A percentile compares a stretch with the other conserved stretches of the same genome.
Conservation (phyloP, 192 early-diverging fungal species). For the Lobosporangium transversale region DNA sequence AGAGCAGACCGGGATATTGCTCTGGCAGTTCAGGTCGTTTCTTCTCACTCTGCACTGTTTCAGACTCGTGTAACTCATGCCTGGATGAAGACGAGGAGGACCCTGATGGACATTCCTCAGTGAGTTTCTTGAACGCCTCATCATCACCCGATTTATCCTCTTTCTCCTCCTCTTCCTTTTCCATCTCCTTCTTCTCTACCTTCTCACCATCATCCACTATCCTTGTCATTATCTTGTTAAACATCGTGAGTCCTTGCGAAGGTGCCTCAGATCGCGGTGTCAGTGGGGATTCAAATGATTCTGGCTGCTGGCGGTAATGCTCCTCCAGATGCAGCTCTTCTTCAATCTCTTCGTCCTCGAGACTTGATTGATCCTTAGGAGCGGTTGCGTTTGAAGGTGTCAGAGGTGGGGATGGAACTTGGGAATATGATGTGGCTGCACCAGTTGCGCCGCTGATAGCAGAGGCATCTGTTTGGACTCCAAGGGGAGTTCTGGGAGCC, state of each 20-base stretch:
- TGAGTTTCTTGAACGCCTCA: constrained; percentile 5
- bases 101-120: not conserved
- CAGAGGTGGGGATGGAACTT: constrained; percentile 44
- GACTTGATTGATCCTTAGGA: not conserved
- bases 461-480: constrained; percentile 7
- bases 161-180: not conserved
- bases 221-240: not conserved
- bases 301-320: not conserved
- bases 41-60: not conserved
- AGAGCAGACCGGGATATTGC: constrained; percentile 25
- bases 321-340: not conserved
- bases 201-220: not conserved
- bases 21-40: constrained; percentile 4
- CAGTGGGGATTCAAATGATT: not conserved
- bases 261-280: constrained; percentile 18
- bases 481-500: constrained; percentile 2
- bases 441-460: not conserved
- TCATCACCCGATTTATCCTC: not conserved
- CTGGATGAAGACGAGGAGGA: not conserved
- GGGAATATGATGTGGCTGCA: constrained; percentile 4
- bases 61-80: not conserved
- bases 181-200: not conserved
- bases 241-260: not conserved
- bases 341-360: not conserved
- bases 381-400: constrained; percentile 14